Percentiles rank a stretch among this genome's conserved stretches.
Conservation (phyloP, 371 early-diverging fungal species). For the Funneliformis caledonium region DNA sequence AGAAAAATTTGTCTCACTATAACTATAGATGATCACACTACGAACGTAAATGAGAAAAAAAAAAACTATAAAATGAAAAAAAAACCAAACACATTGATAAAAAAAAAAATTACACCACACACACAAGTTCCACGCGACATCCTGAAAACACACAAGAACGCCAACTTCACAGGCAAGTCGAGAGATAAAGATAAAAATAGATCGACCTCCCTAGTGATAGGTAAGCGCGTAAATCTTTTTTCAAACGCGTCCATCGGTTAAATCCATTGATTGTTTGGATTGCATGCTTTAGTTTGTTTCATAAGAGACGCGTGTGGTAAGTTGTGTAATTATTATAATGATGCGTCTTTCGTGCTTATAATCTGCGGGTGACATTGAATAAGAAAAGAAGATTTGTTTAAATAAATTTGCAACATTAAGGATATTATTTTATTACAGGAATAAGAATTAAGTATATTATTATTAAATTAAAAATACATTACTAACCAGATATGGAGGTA, state of each 20-base stretch:
- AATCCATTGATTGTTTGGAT: too few relatives aligned
- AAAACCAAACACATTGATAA: neutral
- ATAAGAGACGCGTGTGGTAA: neutral
- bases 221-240: too few relatives aligned
- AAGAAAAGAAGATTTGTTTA: neutral
- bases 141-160: neutral
- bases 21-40: neutral
- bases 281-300: neutral
- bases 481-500: neutral
- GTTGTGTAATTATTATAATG: too few relatives aligned
- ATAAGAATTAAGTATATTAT: neutral
- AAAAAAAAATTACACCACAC: neutral
- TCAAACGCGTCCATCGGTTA: too few relatives aligned
- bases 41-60: neutral
- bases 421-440: neutral
- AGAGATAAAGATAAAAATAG: too few relatives aligned
- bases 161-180: neutral
- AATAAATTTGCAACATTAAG: neutral
- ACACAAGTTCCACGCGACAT: neutral
- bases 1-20: neutral
- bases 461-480: neutral
- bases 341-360: neutral
- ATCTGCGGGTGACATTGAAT: neutral
- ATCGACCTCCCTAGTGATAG: too few relatives aligned
- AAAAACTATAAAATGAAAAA: neutral